phyloP scores from a whole-genome alignment of 192 early-diverging fungal species.

The Rhizoclosmatium globosum region DNA sequence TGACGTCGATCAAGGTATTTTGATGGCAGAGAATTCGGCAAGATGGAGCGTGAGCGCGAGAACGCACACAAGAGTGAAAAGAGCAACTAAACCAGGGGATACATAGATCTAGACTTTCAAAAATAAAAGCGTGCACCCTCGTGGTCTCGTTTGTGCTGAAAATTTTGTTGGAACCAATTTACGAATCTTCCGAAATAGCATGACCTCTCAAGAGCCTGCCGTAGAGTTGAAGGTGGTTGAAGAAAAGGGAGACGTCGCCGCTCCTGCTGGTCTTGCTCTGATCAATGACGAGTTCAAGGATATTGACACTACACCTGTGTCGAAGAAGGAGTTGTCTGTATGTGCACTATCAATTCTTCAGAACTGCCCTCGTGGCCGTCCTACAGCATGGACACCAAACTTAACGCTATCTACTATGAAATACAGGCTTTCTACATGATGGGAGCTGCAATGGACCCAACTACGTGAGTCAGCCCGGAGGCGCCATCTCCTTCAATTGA shows the following conservation, averaged over 20 bases:
- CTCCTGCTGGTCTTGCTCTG: neutral
- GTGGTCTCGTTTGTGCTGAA: too few relatives aligned
- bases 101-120: too few relatives aligned
- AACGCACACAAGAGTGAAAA: too few relatives aligned
- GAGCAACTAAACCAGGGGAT: too few relatives aligned
- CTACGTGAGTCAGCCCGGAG: neutral
- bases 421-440: neutral
- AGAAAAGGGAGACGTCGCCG: neutral
- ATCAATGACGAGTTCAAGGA: slow-evolving; percentile 17
- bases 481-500: too few relatives aligned
- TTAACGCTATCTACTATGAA: too few relatives aligned
- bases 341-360: neutral
- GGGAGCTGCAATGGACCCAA: neutral
- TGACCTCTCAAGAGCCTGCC: neutral
- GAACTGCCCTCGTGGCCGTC: too few relatives aligned
- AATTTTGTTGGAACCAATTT: too few relatives aligned
- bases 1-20: neutral
- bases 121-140: too few relatives aligned
- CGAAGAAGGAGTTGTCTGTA: neutral
- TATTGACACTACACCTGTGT: slow-evolving; percentile 7
- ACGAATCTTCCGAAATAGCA: too few relatives aligned
- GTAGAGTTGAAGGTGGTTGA: neutral
- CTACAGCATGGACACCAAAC: too few relatives aligned
- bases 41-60: neutral
- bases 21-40: slow-evolving; percentile 6